Evolutionary conservation across 2,329 filamentous ascomycete genomes (phyloP).

Genomic region (Diaporthe nobilis): DNA sequence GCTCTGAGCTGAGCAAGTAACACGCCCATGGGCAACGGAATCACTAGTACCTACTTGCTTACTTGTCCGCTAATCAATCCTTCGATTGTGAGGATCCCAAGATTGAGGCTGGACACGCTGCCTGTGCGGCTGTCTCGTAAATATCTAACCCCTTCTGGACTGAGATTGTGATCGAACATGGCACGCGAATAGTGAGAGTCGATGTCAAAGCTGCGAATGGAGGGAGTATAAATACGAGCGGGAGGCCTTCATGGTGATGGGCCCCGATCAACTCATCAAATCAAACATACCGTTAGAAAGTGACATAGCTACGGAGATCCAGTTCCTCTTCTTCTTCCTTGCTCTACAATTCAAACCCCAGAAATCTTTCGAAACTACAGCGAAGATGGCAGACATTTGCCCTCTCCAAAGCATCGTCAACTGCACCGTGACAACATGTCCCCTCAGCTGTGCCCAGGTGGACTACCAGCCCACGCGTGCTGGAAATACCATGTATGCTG

Average conservation of each 20-base stretch:
- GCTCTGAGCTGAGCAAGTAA: not conserved
- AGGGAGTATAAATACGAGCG: not conserved
- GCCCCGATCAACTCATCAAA: not conserved
- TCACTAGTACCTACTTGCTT: not conserved
- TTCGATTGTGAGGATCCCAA: not conserved
- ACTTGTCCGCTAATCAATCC: not conserved
- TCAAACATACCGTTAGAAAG: not conserved
- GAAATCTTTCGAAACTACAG: not conserved
- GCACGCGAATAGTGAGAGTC: not conserved
- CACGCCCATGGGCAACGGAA: not conserved
- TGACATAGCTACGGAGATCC: not conserved
- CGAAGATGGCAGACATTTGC: not conserved
- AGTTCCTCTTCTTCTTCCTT: not conserved
- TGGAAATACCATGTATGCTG: not conserved
- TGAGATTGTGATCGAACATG: not conserved
- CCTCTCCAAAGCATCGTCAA: slow-evolving; percentile 1
- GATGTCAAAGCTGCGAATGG: not conserved
- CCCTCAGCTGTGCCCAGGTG: not conserved
- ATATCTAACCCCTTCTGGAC: not conserved
- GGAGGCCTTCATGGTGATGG: not conserved
- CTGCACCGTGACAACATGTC: not conserved
- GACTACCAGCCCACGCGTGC: not conserved
- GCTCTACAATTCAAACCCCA: not conserved
- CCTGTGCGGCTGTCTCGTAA: not conserved
- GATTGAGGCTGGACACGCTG: not conserved